phyloP scores from a whole-genome alignment of 106 monocot species.

The Chionographis japonica region DNA sequence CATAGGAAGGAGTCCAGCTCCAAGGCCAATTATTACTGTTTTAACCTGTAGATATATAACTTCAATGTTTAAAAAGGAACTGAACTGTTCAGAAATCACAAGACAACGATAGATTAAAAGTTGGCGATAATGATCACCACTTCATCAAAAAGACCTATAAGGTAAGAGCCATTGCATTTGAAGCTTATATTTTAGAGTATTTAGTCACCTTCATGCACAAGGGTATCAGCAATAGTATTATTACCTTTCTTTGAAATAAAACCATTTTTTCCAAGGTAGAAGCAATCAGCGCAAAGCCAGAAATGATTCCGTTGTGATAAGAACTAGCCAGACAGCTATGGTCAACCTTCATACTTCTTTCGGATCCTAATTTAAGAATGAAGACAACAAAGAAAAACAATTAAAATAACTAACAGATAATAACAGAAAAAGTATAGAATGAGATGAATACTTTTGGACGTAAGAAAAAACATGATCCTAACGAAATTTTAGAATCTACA shows the following conservation, averaged over 20 bases:
- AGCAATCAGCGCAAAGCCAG: conserved; percentile 73
- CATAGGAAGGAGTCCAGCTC: conserved; percentile 92
- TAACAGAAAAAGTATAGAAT: not conserved
- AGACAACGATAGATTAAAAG: not conserved
- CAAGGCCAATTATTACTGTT: conserved; percentile 75
- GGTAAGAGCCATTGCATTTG: too few species aligned
- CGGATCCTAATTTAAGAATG: conserved; percentile 29
- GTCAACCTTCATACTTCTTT: conserved; percentile 62
- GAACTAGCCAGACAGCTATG: conserved; percentile 78
- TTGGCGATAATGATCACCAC: not conserved
- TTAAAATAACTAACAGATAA: not conserved
- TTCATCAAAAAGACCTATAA: too few species aligned
- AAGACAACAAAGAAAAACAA: not conserved
- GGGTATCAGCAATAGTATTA: not conserved
- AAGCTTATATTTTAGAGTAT: too few species aligned
- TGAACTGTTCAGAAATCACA: not conserved
- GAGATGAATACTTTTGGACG: too few species aligned
- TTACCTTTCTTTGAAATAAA: conserved; percentile 52
- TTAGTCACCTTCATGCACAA: not conserved
- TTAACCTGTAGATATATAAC: conserved; percentile 40
- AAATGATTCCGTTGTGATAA: conserved; percentile 87
- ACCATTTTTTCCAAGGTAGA: conserved; percentile 45
- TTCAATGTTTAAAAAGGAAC: not conserved
- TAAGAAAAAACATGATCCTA: too few species aligned
- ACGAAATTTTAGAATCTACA: not conserved